A percentile compares a stretch with the other conserved stretches of the same genome.
Evolutionary conservation across 2,329 filamentous ascomycete species (phyloP).

Genomic region (Alternaria sp.): DNA sequence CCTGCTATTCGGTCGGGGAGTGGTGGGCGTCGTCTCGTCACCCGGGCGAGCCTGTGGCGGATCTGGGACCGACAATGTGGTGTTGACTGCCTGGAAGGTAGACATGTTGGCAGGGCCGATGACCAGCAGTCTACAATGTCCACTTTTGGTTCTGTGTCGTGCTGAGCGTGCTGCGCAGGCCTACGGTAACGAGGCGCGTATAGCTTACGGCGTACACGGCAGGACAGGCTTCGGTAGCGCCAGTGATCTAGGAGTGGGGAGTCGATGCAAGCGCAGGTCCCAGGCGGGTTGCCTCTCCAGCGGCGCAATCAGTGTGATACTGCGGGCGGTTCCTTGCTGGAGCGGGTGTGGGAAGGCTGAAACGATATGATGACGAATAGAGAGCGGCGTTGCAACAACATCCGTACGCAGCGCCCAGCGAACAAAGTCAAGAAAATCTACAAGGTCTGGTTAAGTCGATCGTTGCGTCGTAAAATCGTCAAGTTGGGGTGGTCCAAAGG

Average conservation of each 20-base stretch:
- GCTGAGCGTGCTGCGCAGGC: conserved; percentile 21
- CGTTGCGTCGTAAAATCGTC: conserved; percentile 32
- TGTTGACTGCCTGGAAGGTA: conserved; percentile 69
- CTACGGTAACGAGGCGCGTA: conserved; percentile 17
- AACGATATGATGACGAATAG: conserved; percentile 49
- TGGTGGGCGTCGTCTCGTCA: conserved; percentile 65
- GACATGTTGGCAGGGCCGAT: conserved; percentile 56
- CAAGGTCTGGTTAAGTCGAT: conserved; percentile 8
- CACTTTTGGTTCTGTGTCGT: conserved; percentile 16
- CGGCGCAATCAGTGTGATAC: conserved; percentile 27
- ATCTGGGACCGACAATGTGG: conserved; percentile 58
- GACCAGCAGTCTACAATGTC: conserved; percentile 8
- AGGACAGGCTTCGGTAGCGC: conserved; percentile 10
- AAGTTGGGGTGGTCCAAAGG: conserved; percentile 21
- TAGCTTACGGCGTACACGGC: conserved; percentile 11
- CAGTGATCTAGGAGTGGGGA: conserved; percentile 10
- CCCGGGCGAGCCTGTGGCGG: conserved; percentile 56
- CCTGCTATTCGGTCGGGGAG: conserved; percentile 58
- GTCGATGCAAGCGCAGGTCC: conserved; percentile 17
- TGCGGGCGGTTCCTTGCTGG: conserved; percentile 32
- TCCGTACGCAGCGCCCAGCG: conserved; percentile 39
- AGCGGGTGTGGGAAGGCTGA: conserved; percentile 48
- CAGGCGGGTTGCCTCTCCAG: conserved; percentile 13
- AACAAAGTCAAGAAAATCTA: conserved; percentile 18
- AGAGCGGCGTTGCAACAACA: conserved; percentile 47